A percentile compares a stretch with the other conserved stretches of the same genome.
These are phyloP conservation scores for Lycium ferocissimum DNA, from an alignment of 257 asterid genomes.

Conservation along the genomic window DNA sequence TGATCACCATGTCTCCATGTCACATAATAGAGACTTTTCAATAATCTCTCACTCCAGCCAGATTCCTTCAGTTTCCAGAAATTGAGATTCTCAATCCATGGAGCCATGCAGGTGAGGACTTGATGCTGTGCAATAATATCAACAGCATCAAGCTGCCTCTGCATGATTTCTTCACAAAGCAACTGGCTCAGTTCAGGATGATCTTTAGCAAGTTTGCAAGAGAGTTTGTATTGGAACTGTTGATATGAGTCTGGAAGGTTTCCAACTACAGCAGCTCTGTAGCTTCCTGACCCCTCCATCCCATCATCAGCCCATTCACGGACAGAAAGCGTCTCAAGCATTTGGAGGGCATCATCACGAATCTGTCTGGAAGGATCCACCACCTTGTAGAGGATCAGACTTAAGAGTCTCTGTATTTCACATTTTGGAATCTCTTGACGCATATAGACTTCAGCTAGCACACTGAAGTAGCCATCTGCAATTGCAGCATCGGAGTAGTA, in stretches of 20 bases:
- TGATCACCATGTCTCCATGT: conserved; percentile 99
- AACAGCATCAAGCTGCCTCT: conserved; percentile 97
- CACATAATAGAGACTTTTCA: conserved; percentile 94
- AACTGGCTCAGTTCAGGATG: conserved; percentile 98
- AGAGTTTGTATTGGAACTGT: conserved; percentile 97
- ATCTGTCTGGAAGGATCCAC: conserved; percentile 99
- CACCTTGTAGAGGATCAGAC: conserved; percentile 98
- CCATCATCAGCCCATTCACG: conserved; percentile 99
- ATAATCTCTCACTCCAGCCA: conserved; percentile 95
- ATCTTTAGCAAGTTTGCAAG: conserved; percentile 99
- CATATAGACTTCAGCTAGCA: conserved; percentile 99
- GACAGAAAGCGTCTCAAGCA: conserved; percentile 98
- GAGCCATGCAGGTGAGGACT: conserved; percentile 99
- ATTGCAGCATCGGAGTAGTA: conserved; percentile 96
- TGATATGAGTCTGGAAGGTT: conserved; percentile 99
- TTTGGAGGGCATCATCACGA: conserved; percentile 99
- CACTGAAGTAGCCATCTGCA: conserved; percentile 99
- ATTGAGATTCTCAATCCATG: conserved; percentile 98
- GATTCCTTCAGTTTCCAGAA: conserved; percentile 99
- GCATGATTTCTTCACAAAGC: conserved; percentile 99
- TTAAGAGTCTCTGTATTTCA: conserved; percentile 93
- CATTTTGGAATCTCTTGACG: conserved; percentile 98
- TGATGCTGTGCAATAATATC: conserved; percentile 99
- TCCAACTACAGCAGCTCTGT: conserved; percentile 98
- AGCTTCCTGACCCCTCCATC: conserved; percentile 81